Conservation (phyloP, 202 grass and related monocot genomes). For the Hordeum pubiflorum region DNA sequence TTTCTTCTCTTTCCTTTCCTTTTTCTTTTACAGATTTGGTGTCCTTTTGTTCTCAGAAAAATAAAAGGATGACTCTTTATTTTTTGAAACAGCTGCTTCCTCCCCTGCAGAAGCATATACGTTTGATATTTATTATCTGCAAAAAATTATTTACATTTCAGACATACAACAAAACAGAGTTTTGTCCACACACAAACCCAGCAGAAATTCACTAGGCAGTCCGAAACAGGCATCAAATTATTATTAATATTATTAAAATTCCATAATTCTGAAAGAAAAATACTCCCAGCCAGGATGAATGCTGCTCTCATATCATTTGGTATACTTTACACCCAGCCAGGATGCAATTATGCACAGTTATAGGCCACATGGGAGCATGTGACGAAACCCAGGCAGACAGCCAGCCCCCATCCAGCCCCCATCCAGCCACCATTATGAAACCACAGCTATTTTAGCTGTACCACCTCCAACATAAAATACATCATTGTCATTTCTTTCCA, state of each 20-base stretch:
- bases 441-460: constrained; percentile 13
- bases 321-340: neutral
- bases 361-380: constrained; percentile 12
- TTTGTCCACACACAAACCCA: neutral
- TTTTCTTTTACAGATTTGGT: neutral
- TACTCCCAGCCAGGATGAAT: no score
- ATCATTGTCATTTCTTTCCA: constrained; percentile 13
- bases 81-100: neutral
- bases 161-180: neutral
- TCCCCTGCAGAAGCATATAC: neutral
- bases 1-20: neutral
- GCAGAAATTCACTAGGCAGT: neutral
- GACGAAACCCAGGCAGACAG: neutral
- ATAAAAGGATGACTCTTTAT: neutral
- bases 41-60: neutral
- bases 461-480: neutral
- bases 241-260: neutral
- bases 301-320: neutral
- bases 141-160: neutral
- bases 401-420: neutral
- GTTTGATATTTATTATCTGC: neutral
- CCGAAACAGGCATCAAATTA: neutral
- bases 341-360: neutral
- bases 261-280: neutral
- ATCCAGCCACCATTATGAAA: neutral